phyloP scores from a whole-genome alignment of 495 filamentous ascomycete species.

The Aspergillus saccharolyticus region DNA sequence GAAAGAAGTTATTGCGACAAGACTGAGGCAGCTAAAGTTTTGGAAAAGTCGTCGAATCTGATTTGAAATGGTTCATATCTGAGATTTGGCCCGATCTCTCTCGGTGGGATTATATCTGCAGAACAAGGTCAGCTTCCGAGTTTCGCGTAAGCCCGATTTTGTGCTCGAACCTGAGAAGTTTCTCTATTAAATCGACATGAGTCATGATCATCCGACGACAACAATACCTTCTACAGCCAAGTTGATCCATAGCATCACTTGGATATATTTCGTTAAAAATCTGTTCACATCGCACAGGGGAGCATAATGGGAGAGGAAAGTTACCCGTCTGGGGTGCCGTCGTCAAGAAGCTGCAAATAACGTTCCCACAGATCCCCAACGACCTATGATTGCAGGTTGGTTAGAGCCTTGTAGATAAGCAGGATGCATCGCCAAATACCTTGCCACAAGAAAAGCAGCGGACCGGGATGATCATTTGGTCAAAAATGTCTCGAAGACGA shows the following conservation, averaged over 20 bases:
- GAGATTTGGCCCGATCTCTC: constrained; percentile 32
- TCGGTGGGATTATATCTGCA: constrained; percentile 32
- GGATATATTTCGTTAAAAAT: constrained; percentile 4
- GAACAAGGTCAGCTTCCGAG: constrained; percentile 2
- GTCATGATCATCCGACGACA: constrained; percentile 99
- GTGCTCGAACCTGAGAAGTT: constrained; percentile 75
- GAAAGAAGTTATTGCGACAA: background rate
- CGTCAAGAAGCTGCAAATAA: constrained; percentile 77
- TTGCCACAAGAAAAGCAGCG: constrained; percentile 99
- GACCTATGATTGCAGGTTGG: constrained; percentile 53
- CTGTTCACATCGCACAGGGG: background rate
- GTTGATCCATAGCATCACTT: constrained; percentile 88
- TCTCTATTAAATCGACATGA: constrained; percentile 98
- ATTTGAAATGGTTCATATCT: constrained; percentile 18
- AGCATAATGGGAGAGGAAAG: background rate
- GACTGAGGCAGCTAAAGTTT: background rate
- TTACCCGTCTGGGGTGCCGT: constrained; percentile 72
- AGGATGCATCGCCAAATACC: constrained; percentile 47
- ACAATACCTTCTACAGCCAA: constrained; percentile 93
- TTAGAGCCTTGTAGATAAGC: constrained; percentile 9
- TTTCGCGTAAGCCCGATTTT: background rate
- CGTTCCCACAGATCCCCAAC: constrained; percentile 96
- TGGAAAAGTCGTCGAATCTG: background rate
- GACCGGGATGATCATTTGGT: constrained; percentile 93
- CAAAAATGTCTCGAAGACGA: background rate